Evolutionary conservation across 805 yeast species (phyloP).

Genomic region (Pichia occidentalis): DNA sequence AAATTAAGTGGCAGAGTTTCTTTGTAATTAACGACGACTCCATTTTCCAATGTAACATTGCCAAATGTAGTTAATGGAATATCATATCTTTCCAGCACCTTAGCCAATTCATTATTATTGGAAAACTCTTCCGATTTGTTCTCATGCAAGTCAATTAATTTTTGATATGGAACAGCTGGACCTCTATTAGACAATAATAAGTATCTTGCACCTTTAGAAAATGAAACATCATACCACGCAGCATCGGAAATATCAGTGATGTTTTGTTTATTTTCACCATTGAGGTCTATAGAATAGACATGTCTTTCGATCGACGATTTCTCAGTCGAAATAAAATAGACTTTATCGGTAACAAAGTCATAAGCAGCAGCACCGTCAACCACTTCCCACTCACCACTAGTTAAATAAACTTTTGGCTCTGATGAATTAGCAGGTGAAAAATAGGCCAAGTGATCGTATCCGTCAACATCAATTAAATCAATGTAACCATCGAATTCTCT

Average conservation of each 20-base stretch:
- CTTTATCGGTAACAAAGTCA: slow-evolving; percentile 45
- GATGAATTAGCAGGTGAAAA: slow-evolving; percentile 63
- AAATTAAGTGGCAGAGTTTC: slow-evolving; percentile 78
- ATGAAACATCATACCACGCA: slow-evolving; percentile 67
- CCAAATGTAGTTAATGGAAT: slow-evolving; percentile 52
- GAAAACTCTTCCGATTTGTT: slow-evolving; percentile 37
- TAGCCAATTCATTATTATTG: slow-evolving; percentile 38
- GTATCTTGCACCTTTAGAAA: slow-evolving; percentile 74
- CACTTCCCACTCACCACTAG: slow-evolving; percentile 89
- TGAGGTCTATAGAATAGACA: slow-evolving; percentile 60
- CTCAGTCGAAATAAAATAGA: slow-evolving; percentile 68
- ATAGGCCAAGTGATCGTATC: slow-evolving; percentile 74
- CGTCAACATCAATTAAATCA: slow-evolving; percentile 62
- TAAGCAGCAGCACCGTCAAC: slow-evolving; percentile 60
- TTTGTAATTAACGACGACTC: slow-evolving; percentile 45
- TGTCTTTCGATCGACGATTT: slow-evolving; percentile 81
- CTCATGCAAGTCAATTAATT: slow-evolving; percentile 49
- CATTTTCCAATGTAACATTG: slow-evolving; percentile 40
- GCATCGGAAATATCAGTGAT: slow-evolving; percentile 47
- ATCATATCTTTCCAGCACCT: slow-evolving; percentile 37
- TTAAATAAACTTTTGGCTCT: slow-evolving; percentile 47
- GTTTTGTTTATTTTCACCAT: slow-evolving; percentile 35
- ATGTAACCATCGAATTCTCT: slow-evolving; percentile 64
- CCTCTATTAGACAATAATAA: slow-evolving; percentile 68
- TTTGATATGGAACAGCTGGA: slow-evolving; percentile 75